Evolutionary conservation across 306 rosid genomes (phyloP), one percentile per base, ranked within the genome.

Genomic region (Lotus japonicus): DNA sequence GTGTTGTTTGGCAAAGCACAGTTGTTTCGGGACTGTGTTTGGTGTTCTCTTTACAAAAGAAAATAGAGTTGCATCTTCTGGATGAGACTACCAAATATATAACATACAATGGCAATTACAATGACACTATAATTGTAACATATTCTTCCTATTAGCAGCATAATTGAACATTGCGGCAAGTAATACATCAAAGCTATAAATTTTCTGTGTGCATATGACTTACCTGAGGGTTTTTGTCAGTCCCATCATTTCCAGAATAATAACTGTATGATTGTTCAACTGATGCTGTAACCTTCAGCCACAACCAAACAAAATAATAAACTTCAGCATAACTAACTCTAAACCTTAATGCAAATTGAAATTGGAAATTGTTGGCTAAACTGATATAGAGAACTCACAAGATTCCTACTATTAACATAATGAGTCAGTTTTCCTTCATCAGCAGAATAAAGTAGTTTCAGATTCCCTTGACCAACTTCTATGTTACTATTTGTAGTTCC

Each of bases 381-480:
- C 16, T 58, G 23, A 45, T 52, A 17, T 55, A 72, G 57, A 75
- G 41, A 67, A 61, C 77, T 64, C 81, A 85, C 96, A 80, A 13
- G 54, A 72, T 69, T 85, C 80, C 76, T 81, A 68, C 73, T 80
- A 74, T 87, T 89, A 76, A 69, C 72, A 77, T 87, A 89, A 42
- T 52, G 75, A 67, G 79, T 82, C 69, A 89, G 83, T 54, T 78
- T 87, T 79, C 91, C 89, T 56, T 87, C 89, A 53, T 77, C 78
- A 23, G 74, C 79, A 60, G 96, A 87, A 87, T 78, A 89, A 73
- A 80, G 63, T 58, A 89, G 89, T 82, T 68, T 89, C 71, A 89
- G 57, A 74, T 69, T 89, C 75, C 96, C 96, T 73, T 80, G 83
- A 53, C 94, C 96, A 53, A 89, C 87, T 80, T 89, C 84, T 63